Evolutionary conservation across 768 basidiomycete species (phyloP).

Genomic region (Pleurotus salmoneostramineus): DNA sequence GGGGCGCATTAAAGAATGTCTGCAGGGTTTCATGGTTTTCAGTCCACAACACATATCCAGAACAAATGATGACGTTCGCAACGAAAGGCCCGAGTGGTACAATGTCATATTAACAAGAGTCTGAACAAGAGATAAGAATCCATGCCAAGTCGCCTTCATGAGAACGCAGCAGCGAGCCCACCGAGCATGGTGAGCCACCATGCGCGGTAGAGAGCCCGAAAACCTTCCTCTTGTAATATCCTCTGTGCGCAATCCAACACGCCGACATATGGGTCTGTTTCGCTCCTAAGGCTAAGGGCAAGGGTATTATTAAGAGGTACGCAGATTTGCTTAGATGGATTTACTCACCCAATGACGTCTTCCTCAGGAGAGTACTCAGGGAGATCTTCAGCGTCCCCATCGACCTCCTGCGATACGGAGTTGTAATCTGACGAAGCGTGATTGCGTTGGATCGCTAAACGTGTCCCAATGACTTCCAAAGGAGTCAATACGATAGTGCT

Average conservation of each 20-base stretch:
- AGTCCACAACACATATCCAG: not conserved
- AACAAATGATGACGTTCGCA: constrained; percentile 3
- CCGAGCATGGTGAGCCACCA: constrained; percentile 83
- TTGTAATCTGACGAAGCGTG: constrained; percentile 74
- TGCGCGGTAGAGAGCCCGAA: constrained; percentile 68
- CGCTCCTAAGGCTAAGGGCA: constrained; percentile 56
- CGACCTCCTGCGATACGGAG: constrained; percentile 70
- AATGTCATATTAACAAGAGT: not conserved
- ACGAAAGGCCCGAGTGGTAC: constrained; percentile 2
- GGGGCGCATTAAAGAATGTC: not conserved
- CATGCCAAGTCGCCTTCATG: constrained; percentile 19
- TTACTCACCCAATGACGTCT: constrained; percentile 77
- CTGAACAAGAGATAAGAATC: not conserved
- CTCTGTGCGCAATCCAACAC: constrained; percentile 72
- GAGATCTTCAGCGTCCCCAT: constrained; percentile 56
- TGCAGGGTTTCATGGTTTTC: not conserved
- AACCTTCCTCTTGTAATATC: constrained; percentile 79
- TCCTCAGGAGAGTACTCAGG: constrained; percentile 67
- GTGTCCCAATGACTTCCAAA: constrained; percentile 74
- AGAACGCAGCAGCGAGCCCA: constrained; percentile 52
- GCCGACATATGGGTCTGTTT: constrained; percentile 76
- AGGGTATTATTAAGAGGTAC: constrained; percentile 7
- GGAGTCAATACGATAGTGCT: constrained; percentile 65
- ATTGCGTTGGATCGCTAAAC: constrained; percentile 82
- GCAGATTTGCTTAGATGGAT: not conserved